Evolutionary conservation across 2,329 filamentous ascomycete species (phyloP).

Genomic region (Sarocladium oryzae): DNA sequence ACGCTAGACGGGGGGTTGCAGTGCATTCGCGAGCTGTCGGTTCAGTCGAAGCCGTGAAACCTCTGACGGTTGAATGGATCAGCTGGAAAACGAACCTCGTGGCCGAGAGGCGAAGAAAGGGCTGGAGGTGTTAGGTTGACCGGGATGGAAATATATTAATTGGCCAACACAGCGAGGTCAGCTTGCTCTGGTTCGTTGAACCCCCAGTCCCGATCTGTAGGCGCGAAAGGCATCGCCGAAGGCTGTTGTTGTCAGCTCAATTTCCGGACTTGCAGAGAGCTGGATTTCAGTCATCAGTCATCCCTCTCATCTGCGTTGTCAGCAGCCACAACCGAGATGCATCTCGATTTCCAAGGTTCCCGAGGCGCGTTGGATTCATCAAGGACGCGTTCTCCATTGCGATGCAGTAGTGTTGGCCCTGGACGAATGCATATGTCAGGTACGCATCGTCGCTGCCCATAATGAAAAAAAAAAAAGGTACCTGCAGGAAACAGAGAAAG

Average conservation of each 20-base stretch:
- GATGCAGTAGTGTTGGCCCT: neutral
- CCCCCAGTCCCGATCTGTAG: neutral
- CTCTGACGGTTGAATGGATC: neutral
- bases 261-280: neutral
- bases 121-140: neutral
- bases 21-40: slow-evolving; percentile 1
- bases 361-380: neutral
- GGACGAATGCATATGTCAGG: neutral
- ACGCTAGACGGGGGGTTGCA: neutral
- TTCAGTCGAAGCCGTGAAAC: neutral
- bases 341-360: slow-evolving; percentile 1
- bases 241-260: neutral
- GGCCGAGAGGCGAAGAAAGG: neutral
- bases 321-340: neutral
- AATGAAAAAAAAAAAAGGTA: no score
- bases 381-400: neutral
- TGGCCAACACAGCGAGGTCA: neutral
- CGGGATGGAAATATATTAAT: neutral
- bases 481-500: neutral
- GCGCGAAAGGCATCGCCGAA: neutral
- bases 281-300: no score
- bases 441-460: neutral
- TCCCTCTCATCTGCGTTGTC: no score
- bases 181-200: no score
- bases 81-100: neutral